Evolutionary conservation across 2,329 filamentous ascomycete genomes (phyloP).

Genomic region (Cercospora sesami): DNA sequence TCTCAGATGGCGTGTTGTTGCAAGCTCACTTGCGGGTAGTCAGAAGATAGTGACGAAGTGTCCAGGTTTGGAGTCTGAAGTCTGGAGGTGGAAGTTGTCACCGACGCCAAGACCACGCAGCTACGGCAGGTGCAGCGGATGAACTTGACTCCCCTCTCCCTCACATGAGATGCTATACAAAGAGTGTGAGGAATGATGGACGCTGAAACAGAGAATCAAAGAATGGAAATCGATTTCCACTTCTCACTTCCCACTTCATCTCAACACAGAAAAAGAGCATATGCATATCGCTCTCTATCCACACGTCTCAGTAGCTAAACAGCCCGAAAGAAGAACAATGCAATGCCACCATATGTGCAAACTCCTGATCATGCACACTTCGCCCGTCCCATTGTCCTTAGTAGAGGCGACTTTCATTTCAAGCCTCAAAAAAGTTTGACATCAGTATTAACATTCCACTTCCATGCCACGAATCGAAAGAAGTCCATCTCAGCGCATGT

Average conservation of each 20-base stretch:
- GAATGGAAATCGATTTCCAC: not conserved
- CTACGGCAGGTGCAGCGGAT: not conserved
- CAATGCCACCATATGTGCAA: not conserved
- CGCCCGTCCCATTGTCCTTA: not conserved
- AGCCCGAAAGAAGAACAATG: not conserved
- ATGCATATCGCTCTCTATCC: not conserved
- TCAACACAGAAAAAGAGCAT: no score
- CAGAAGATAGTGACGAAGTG: not conserved
- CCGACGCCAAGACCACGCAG: not conserved
- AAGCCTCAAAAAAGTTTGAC: not conserved
- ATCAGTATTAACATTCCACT: not conserved
- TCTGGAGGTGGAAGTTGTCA: not conserved
- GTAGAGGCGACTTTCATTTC: not conserved
- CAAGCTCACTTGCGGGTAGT: not conserved
- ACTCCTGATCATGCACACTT: not conserved
- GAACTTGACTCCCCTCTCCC: not conserved
- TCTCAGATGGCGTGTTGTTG: not conserved
- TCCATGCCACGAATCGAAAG: not conserved
- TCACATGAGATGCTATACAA: not conserved
- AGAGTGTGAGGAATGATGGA: not conserved
- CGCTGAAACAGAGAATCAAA: not conserved
- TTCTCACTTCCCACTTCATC: not conserved
- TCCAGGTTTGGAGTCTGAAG: not conserved
- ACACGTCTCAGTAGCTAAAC: not conserved
- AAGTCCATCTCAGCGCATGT: not conserved